Evolutionary conservation across 1,284 basidiomycete genomes (phyloP), one percentile per base, ranked within the genome.

Genomic region (Xerocomus amazonicus): DNA sequence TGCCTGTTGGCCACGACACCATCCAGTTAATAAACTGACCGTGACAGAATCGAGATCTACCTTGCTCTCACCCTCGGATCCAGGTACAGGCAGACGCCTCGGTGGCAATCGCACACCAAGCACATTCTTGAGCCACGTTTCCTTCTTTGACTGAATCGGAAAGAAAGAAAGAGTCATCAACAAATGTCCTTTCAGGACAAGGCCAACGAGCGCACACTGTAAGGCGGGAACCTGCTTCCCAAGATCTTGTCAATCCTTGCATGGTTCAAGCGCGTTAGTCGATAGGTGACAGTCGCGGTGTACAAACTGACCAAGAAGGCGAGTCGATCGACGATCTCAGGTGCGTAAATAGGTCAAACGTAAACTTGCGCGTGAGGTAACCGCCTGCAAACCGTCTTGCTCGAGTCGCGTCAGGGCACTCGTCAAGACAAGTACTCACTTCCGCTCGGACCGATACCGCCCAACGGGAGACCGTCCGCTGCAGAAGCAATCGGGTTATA

Each of bases 291-390:
- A 23, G 3, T 23, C 19, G 19, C 19, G 19, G 19, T 23, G 19
- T 23, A 23, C 19, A 23, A 31, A 59, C 68, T 14, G 57, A 84
- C 85, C 82, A 85, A 57, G 73, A 65, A n/a, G 86, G 86, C 3
- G 75, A 76, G 60, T 87, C 81, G 32, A 88, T 52, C 0, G 81
- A 78, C 8, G 79, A 57, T 47, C 87, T 75, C 14, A 77, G 57
- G 59, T 90, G 86, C 0, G 84, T 87, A 68, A 89, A 88, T 59
- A 75, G 71, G 50, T 86, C 81, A 59, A 88, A 90, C 1, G 72
- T 67, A 57, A 71, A 83, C 65, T 87, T 86, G 35, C 83, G 78
- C 0, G 77, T 79, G 56, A 84, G 79, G 40, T 73, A 73, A 6
- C 87, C 87, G 42, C 74, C 86, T 87, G 23, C 28, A 28, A 16